Percentiles rank a stretch among this genome's conserved stretches.
phyloP scores from a whole-genome alignment of 139 green algal species.

The Chlorella vulgaris region DNA sequence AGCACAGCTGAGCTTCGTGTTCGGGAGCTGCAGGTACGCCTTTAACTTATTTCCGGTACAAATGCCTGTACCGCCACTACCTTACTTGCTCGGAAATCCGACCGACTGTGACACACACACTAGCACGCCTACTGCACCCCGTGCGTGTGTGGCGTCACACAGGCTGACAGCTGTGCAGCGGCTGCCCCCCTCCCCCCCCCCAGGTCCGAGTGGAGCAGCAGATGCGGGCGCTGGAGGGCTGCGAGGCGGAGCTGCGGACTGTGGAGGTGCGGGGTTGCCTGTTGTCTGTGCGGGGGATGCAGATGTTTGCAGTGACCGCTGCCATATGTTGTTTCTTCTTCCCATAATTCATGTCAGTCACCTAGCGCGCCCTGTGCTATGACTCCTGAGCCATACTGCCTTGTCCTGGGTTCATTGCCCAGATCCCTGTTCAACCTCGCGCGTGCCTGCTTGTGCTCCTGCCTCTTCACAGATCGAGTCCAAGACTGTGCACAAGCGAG shows the following conservation, averaged over 20 bases:
- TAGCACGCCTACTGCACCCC: no score
- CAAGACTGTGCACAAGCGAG: slow-evolving; percentile 35
- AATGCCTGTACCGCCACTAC: no score
- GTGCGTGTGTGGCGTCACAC: no score
- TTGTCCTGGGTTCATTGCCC: no score
- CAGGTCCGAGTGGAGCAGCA: slow-evolving; percentile 38
- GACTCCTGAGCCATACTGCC: no score
- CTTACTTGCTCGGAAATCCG: no score
- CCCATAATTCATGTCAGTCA: no score
- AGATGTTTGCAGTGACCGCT: no score
- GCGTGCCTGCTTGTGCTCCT: background rate
- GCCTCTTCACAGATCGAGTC: slow-evolving; percentile 30
- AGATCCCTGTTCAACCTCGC: background rate
- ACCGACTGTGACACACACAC: no score
- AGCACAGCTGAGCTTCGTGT: slow-evolving; percentile 19
- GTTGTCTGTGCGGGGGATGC: background rate
- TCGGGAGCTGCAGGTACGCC: slow-evolving; percentile 28
- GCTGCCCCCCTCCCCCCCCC: background rate
- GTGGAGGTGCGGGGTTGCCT: slow-evolving; percentile 7
- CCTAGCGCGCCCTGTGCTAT: background rate
- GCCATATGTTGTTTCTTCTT: no score
- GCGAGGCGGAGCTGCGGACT: slow-evolving; percentile 37
- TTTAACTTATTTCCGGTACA: no score
- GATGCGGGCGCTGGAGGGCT: slow-evolving; percentile 23
- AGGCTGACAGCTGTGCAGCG: no score